Base-by-base conservation (phyloP, 2,329 filamentous ascomycete genomes). In the Botrytis cinerea region DNA sequence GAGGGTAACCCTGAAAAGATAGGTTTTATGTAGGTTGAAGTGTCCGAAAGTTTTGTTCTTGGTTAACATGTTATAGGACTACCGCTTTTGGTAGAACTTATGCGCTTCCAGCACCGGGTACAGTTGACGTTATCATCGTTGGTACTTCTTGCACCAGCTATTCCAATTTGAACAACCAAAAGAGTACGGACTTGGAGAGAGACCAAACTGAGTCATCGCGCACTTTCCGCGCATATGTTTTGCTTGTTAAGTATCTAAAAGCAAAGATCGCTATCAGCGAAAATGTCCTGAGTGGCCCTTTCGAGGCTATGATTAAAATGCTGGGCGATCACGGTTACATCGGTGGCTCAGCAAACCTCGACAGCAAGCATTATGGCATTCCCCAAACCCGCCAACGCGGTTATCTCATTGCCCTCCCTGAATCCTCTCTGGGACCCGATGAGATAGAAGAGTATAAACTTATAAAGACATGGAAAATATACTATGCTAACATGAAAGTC, bases 61-160 rank as follows among this genome's bases (percentile, higher is more conserved):
- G 69, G 57, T 46, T 73, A 66, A 62, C 71, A 57, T 73, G 59
- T 62, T 67, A 76, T 76, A 90, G 88, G 1, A 89, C 87, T 32
- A 94, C 91, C 1, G 91, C 90, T 1, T 91, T 91, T 78, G 92
- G 92, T 6, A 86, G 87, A 12, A 82, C 85, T 67, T 84, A 84
- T 7, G 14, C 46, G 8, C 64, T 67, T 67, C 70, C 81, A 1
- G 87, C 94, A 1, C 91, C 91, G 0, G 81, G 80, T 0, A 79
- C 86, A 18, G 81, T 89, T 1, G 90, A 95, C 75, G 79, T 95
- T 0, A 82, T 95, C 1, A 83, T 95, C 62, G 91, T 91, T 10
- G 93, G 93, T 0, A 93, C 91, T 60, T 90, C 91, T 0, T 96
- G 93, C 76, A 91, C 93, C 2, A 92, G 95, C 77, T 93, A 92